Evolutionary conservation across 2,329 filamentous ascomycete species (phyloP), one percentile per base, ranked within the genome.

Genomic region (Apiospora kogelbergensis): DNA sequence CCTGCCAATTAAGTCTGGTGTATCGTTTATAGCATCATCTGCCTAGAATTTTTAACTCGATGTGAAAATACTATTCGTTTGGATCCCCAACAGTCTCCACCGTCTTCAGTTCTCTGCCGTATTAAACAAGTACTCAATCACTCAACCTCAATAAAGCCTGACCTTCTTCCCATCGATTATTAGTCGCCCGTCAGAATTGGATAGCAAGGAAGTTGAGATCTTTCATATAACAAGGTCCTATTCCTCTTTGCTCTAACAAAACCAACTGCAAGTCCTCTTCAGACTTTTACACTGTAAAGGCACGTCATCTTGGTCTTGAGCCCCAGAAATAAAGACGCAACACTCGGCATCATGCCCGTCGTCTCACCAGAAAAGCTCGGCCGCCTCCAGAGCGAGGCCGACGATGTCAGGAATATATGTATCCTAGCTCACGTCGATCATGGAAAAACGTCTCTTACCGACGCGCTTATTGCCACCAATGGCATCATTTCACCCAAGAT

Each of bases 401-500:
- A 95, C 73, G 93, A 95, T 81, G 92, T 99, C 79, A 89, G 96
- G 84, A 99, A 99, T 87, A 97, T 98, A 73, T 98, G 95, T 80
- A 97, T 98, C 75, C 84, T 98, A 73, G 95, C 95, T 63, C 95
- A 98, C 79, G 95, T 98, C 76, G 96, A 99, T 80, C 96, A 99
- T 86, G 96, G 96, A 77, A 99, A 99, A 82, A 99, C 96, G 2
- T 98, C 96, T 42, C 89, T 99, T 74, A 97, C 95, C 69, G 96
- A 99, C 81, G 94, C 94, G 71, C 89, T 99, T 67, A 93, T 99
- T 77, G 95, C 96, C 81, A 98, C 96, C 73, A 99, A 99, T 88
- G 96, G 96, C 83, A 98, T 99, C 83, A 99, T 99, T 78, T 98
- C 96, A 40, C 93, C 95, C 68, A 98, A 98, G 80, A 87, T 98